Evolutionary conservation across 2,329 filamentous ascomycete species (phyloP), one percentile per base, ranked within the genome.

Genomic region (Colletotrichum tropicicola): DNA sequence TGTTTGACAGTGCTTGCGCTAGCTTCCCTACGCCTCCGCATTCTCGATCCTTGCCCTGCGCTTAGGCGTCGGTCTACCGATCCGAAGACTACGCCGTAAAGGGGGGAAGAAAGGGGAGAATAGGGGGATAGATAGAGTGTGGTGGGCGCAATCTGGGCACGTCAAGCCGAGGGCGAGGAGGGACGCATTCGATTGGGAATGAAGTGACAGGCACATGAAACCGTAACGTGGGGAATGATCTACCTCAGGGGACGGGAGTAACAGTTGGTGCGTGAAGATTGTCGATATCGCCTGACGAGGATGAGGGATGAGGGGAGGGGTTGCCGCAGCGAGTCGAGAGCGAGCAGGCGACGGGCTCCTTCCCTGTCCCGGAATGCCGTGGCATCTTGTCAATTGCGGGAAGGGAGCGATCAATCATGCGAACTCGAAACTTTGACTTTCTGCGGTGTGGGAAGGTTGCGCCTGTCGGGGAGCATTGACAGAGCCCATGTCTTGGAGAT

Each of bases 221-320:
- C 57, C 35, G 57, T 32, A 51, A 55, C 61, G 57, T 65, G 61
- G 61, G 44, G 61, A 61, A 55, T 47, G 57, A 55, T 61, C 57
- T 65, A 61, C 56, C 27, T 55, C 57, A 61, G 43, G 48, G 56
- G 48, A 61, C 41, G 35, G 48, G 43, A 65, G 56, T 55, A 25
- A 23, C 61, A 48, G 35, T 39, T 49, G 43, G 43, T 43, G 56
- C 57, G 7, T 54, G 41, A 39, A 51, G 19, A 39, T 57, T 35
- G 23, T 37, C 52, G 28, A 48, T 37, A 54, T 54, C 15, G 43
- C 39, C 48, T 35, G 32, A 17, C 21, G 54, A 48, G 28, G 30
- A 57, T 47, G 43, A 3, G 23, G 19, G 13, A 15, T 10, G 21
- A 19, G 25, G 25, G 41, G 39, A n/a, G 41, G 49, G 47, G 47